Evolutionary conservation across 2,329 filamentous ascomycete genomes (phyloP), one percentile per base, ranked within the genome.

Genomic region (Juglanconis oblonga): DNA sequence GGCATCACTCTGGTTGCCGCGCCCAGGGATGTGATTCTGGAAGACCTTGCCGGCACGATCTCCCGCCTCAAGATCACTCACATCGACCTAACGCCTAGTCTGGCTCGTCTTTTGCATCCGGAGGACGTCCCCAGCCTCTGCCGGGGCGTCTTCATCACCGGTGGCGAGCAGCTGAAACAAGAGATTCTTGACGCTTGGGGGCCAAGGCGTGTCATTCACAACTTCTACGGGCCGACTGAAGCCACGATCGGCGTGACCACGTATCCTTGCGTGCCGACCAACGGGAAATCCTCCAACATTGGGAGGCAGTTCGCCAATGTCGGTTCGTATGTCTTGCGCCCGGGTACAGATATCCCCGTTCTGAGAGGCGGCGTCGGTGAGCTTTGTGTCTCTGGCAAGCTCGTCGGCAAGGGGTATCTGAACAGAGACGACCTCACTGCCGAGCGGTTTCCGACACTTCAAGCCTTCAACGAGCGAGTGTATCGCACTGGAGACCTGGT

Each of bases 401-500:
- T 97, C 1, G 92, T 98, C 5, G 93, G 92, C 1, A 92, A 91
- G 67, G 94, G 93, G 0, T 98, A 98, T 70, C 79, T 97, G 17
- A 92, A 94, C 64, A 84, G 91, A 2, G 80, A 84, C 1, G 85
- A 92, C n/a, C 81, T 97, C 38, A 97, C 92, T 0, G 70, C 75
- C 1, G 88, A 94, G 67, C 83, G 85, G 10, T 97, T 97, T 67
- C 90, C 91, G 1, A 81, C 77, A 1, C 74, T 96, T 0, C 64
- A 79, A 1, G 65, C 71, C 0, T 85, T 81, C 55, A 74, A 74
- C 0, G 86, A 89, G 60, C 79, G 86, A 4, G 81, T 96, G 0
- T 98, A 97, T 69, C 85, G 92, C 6, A 97, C 94, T 0, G 93
- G 93, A 0, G 93, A 98, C 71, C 80, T 97, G 0, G 93, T 97